Conservation (phyloP, 108 stramenopile genomes). For the Skeletonema marinoi region DNA sequence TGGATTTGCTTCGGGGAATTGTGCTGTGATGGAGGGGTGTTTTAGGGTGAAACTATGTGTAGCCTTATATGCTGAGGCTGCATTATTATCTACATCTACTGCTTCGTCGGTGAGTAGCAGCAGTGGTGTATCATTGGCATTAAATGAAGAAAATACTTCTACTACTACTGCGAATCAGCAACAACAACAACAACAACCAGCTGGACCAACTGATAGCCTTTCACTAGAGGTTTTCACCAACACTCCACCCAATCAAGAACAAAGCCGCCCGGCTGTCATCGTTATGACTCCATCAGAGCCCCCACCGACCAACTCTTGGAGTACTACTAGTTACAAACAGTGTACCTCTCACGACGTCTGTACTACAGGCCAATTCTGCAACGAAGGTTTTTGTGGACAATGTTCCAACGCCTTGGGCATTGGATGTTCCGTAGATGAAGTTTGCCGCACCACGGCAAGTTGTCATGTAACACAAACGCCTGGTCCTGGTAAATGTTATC, state of each 20-base stretch:
- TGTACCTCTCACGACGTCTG: neutral
- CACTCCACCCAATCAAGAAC: neutral
- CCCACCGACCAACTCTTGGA: neutral
- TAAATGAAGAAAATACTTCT: neutral
- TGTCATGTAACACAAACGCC: slow-evolving; percentile 12
- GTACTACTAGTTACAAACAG: neutral
- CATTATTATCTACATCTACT: neutral
- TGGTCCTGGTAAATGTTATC: slow-evolving; percentile 20
- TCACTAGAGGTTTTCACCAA: neutral
- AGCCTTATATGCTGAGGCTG: neutral
- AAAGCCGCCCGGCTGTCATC: neutral
- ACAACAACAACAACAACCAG: neutral
- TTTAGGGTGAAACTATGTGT: neutral
- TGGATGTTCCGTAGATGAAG: slow-evolving; percentile 30
- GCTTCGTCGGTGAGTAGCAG: no score
- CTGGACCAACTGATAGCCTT: neutral
- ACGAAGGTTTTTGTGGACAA: slow-evolving; percentile 17
- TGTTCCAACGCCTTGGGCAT: slow-evolving; percentile 3
- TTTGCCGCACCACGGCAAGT: slow-evolving; percentile 17
- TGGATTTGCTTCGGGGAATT: neutral
- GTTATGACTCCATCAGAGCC: neutral
- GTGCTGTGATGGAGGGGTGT: neutral
- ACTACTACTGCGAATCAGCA: neutral
- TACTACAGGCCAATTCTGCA: neutral
- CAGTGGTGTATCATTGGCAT: no score